Conservation (phyloP, 2,329 filamentous ascomycete species). For the Fusarium kyushuense region DNA sequence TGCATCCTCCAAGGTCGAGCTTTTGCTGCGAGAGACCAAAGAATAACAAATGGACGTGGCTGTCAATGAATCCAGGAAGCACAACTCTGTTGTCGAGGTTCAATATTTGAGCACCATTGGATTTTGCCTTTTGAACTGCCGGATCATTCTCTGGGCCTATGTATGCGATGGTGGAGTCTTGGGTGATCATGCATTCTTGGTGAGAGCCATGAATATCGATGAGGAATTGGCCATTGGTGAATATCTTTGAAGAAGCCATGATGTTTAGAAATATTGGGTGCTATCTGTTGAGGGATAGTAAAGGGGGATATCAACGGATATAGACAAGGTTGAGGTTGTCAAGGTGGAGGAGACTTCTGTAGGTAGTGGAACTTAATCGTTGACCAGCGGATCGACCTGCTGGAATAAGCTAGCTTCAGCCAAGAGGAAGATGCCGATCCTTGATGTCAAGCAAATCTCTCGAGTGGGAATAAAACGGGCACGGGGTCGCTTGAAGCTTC, state of each 20-base stretch:
- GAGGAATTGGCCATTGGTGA: conserved; percentile 6
- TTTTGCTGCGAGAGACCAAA: conserved; percentile 63
- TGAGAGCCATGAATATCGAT: not conserved
- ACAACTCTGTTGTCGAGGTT: conserved; percentile 50
- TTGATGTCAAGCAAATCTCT: not conserved
- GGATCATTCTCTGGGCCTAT: conserved; percentile 14
- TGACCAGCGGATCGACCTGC: conserved; percentile 3
- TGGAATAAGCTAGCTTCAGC: not conserved
- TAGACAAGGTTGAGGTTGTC: too few species aligned
- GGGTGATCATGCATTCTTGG: conserved; percentile 15
- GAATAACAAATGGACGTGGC: conserved; percentile 64
- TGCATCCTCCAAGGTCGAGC: conserved; percentile 57
- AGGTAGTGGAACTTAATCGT: not conserved
- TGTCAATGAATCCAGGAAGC: conserved; percentile 65
- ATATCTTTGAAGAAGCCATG: not conserved
- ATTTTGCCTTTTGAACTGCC: conserved; percentile 6
- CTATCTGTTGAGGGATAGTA: too few species aligned
- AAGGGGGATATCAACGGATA: not conserved
- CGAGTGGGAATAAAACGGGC: not conserved
- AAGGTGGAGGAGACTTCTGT: not conserved
- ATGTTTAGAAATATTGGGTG: not conserved
- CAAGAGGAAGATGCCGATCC: not conserved
- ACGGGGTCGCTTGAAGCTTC: not conserved
- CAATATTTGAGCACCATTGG: conserved; percentile 41
- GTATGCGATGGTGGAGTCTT: conserved; percentile 19